phyloP scores from a whole-genome alignment of 257 asterid species.

The Echium plantagineum region DNA sequence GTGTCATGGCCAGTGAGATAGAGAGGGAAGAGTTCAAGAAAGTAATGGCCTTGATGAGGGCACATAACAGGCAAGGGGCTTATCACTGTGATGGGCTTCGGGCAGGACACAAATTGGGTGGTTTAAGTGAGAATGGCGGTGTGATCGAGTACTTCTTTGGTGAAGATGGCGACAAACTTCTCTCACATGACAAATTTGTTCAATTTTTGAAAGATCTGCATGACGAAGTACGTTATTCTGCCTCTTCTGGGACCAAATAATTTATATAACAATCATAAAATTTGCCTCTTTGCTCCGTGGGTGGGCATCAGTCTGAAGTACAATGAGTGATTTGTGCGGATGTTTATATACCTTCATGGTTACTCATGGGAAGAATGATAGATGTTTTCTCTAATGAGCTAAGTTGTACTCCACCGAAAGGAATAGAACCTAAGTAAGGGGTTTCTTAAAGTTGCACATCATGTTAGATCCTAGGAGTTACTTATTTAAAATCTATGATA shows the following conservation, averaged over 20 bases:
- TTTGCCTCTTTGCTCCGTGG: no score
- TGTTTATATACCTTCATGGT: background rate
- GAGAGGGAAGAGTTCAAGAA: conserved; percentile 72
- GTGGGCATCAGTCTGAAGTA: background rate
- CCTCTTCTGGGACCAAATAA: conserved; percentile 10
- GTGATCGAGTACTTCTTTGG: conserved; percentile 70
- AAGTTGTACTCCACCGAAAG: no score
- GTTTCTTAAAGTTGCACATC: background rate
- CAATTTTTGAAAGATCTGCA: conserved; percentile 67
- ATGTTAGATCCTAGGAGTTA: background rate
- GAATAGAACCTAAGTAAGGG: background rate
- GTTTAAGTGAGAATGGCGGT: conserved; percentile 69
- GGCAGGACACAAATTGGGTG: conserved; percentile 58
- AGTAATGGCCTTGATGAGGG: conserved; percentile 83
- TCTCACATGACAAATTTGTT: conserved; percentile 58
- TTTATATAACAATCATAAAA: no score
- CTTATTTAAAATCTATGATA: no score
- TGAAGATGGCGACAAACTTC: conserved; percentile 49
- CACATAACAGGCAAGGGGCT: conserved; percentile 82
- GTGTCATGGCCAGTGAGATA: conserved; percentile 39
- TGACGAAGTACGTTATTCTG: conserved; percentile 49
- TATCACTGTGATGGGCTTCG: conserved; percentile 62
- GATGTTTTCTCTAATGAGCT: background rate
- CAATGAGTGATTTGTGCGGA: background rate
- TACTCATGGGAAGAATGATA: background rate